Evolutionary conservation across 202 grass and related monocot species (phyloP).

Genomic region (Dendrocalamus latiflorus): DNA sequence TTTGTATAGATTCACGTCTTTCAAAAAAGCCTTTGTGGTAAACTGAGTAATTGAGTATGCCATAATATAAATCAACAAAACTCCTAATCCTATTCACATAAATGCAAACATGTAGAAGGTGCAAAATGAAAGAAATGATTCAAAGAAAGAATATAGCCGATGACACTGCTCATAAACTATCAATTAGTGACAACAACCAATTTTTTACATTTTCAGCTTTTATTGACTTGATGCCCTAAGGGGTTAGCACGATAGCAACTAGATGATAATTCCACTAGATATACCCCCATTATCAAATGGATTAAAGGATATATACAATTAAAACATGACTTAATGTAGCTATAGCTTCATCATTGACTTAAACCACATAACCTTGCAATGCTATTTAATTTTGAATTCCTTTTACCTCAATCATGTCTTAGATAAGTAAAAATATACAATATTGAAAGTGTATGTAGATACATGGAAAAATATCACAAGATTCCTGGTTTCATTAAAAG

Average conservation of each 20-base stretch:
- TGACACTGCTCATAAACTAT: neutral
- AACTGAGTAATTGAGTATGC: neutral
- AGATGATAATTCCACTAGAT: neutral
- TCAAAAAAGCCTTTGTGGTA: neutral
- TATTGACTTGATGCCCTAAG: neutral
- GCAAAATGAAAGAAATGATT: neutral
- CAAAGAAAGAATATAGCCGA: neutral
- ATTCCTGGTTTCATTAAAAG: neutral
- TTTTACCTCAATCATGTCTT: neutral
- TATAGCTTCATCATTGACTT: neutral
- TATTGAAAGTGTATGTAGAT: neutral
- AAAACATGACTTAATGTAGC: neutral
- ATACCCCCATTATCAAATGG: neutral
- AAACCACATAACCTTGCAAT: neutral
- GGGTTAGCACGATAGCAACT: neutral
- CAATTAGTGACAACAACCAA: neutral
- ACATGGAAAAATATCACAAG: neutral
- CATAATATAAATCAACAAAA: neutral
- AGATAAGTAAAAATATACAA: neutral
- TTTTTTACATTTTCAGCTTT: neutral
- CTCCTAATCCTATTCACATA: neutral
- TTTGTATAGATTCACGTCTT: constrained; percentile 14
- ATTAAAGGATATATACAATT: neutral
- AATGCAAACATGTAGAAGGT: neutral
- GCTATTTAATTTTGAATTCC: neutral